A percentile compares a stretch with the other conserved stretches of the same genome.
Conservation (phyloP, 306 rosid genomes). For the Prunus salicina region DNA sequence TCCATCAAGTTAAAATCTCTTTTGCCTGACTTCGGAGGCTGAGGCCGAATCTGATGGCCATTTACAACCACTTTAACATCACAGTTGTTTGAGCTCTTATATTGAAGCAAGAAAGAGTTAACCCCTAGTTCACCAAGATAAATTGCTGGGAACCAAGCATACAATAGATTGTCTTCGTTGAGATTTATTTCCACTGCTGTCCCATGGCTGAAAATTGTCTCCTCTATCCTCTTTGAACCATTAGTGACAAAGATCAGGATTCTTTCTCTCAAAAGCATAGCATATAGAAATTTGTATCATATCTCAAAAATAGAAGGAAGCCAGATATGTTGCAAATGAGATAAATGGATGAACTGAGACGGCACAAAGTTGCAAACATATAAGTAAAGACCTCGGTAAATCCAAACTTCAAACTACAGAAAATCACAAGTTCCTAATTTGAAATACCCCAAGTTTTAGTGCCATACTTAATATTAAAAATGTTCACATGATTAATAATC, state of each 20-base stretch:
- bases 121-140: slow-evolving; percentile 15
- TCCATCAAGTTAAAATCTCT: background rate
- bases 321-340: background rate
- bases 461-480: background rate
- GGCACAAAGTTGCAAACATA: background rate
- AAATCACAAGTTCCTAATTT: background rate
- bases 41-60: slow-evolving; percentile 17
- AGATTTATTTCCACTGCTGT: slow-evolving; percentile 9
- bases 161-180: background rate
- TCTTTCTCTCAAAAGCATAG: background rate
- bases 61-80: background rate
- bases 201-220: background rate
- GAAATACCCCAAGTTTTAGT: background rate
- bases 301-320: background rate
- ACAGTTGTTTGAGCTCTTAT: background rate
- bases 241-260: background rate
- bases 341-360: background rate
- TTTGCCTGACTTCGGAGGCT: background rate
- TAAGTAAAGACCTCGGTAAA: background rate
- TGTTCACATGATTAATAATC: background rate
- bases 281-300: background rate
- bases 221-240: background rate
- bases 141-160: slow-evolving; percentile 18
- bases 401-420: background rate
- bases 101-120: slow-evolving; percentile 5